Percentiles rank a stretch among this genome's conserved stretches.
phyloP scores from a whole-genome alignment of 2,329 filamentous ascomycete genomes.

The Aureobasidium sp. region DNA sequence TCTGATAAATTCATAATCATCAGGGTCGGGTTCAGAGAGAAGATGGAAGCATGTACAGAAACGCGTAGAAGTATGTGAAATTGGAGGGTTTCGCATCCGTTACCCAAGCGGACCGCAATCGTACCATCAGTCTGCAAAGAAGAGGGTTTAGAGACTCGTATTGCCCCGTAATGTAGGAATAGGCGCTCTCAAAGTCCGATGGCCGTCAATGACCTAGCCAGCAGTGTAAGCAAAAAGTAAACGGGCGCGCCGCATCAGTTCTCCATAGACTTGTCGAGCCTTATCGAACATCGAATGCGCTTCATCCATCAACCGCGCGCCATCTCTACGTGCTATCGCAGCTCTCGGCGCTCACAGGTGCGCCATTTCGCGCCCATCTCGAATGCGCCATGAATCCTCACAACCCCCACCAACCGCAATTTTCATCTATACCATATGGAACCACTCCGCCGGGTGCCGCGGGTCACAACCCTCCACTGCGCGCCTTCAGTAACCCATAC shows the following conservation, averaged over 20 bases:
- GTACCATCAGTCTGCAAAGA: neutral
- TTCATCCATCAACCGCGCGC: neutral
- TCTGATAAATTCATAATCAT: neutral
- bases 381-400: constrained; percentile 9
- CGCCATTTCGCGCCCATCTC: neutral
- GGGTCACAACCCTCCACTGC: constrained; percentile 10
- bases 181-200: neutral
- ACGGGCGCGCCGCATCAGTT: neutral
- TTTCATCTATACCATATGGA: neutral
- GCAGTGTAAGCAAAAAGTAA: constrained; percentile 5
- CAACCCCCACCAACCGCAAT: constrained; percentile 3
- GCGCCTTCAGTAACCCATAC: constrained; percentile 8
- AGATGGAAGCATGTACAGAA: neutral
- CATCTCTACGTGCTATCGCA: neutral
- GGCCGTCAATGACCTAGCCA: neutral
- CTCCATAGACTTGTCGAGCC: no score
- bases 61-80: neutral
- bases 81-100: neutral
- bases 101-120: neutral
- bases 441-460: neutral
- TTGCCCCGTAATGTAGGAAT: neutral
- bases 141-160: neutral
- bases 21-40: neutral
- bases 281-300: neutral
- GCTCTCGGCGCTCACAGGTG: neutral